Evolutionary conservation across 2,329 filamentous ascomycete genomes (phyloP).

Genomic region (Aspergillus arachidicola): DNA sequence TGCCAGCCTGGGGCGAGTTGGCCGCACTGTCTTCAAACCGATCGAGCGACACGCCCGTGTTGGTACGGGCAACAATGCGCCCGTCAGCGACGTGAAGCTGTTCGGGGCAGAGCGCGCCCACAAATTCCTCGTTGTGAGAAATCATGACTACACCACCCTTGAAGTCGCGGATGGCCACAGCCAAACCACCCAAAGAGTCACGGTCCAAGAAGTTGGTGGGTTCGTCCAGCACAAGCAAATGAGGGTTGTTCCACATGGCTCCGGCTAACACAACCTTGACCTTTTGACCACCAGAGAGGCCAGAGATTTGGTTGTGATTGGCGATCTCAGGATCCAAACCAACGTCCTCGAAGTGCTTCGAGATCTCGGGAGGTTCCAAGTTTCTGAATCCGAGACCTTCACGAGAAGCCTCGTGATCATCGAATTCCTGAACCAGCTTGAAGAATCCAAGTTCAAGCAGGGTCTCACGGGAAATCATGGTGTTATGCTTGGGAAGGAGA

Average conservation of each 20-base stretch:
- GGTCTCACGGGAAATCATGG: conserved; percentile 89
- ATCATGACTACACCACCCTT: conserved; percentile 99
- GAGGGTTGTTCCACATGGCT: conserved; percentile 99
- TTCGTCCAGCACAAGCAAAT: conserved; percentile 95
- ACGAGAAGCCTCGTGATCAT: conserved; percentile 97
- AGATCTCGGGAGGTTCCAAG: conserved; percentile 89
- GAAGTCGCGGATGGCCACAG: conserved; percentile 97
- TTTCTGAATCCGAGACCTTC: conserved; percentile 96
- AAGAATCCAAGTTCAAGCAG: conserved; percentile 81
- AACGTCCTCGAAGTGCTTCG: conserved; percentile 96
- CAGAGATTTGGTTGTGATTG: conserved; percentile 97
- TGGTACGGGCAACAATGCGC: conserved; percentile 80
- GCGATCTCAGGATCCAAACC: conserved; percentile 97
- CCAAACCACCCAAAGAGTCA: conserved; percentile 92
- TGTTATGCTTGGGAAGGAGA: conserved; percentile 90
- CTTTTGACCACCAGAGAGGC: conserved; percentile 94
- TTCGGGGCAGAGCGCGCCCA: conserved; percentile 91
- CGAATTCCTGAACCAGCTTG: conserved; percentile 96
- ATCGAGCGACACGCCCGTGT: conserved; percentile 71
- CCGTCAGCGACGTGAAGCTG: conserved; percentile 94
- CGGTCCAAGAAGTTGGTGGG: conserved; percentile 99
- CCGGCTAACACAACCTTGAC: conserved; percentile 98
- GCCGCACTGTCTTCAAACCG: conserved; percentile 83
- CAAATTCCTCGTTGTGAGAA: conserved; percentile 98
- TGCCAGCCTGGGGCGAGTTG: conserved; percentile 56